A percentile compares a stretch with the other conserved stretches of the same genome.
Conservation (phyloP, 352 stramenopile species). For the Phytophthora podocarpi region DNA sequence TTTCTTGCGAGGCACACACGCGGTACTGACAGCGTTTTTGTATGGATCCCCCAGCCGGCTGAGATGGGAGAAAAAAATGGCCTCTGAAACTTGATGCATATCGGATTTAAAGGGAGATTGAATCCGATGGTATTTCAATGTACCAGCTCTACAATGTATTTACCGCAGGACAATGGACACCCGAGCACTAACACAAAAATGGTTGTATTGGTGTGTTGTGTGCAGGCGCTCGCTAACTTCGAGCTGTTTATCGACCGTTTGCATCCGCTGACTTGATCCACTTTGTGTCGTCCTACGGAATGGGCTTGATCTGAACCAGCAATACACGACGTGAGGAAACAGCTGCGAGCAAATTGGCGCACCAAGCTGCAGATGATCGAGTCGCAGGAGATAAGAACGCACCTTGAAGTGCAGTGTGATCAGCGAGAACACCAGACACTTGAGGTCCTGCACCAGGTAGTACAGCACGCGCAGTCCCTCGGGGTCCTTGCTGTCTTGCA, state of each 20-base stretch:
- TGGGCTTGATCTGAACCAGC: slow-evolving; percentile 90
- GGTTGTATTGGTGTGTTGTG: slow-evolving; percentile 14
- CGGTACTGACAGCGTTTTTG: slow-evolving; percentile 37
- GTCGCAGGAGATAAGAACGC: slow-evolving; percentile 13
- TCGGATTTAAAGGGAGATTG: slow-evolving; percentile 14
- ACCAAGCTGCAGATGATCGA: too few species aligned
- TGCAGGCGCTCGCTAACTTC: neutral
- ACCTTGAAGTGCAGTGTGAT: slow-evolving; percentile 98
- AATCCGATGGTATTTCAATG: neutral
- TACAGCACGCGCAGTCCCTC: slow-evolving; percentile 95
- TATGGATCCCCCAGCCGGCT: slow-evolving; percentile 31
- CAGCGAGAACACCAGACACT: slow-evolving; percentile 96
- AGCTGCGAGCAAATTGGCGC: slow-evolving; percentile 3
- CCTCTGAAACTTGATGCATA: slow-evolving; percentile 17
- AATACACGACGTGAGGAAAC: slow-evolving; percentile 19
- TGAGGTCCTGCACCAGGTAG: slow-evolving; percentile 98
- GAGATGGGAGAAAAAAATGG: slow-evolving; percentile 33
- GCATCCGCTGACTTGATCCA: slow-evolving; percentile 13
- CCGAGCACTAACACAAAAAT: slow-evolving; percentile 15
- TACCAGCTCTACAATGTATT: too few species aligned
- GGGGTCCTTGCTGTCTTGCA: slow-evolving; percentile 96
- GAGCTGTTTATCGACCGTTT: slow-evolving; percentile 11
- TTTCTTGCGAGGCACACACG: slow-evolving; percentile 28
- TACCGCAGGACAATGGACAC: too few species aligned
- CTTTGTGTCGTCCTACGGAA: slow-evolving; percentile 65